A percentile compares a stretch with the other conserved stretches of the same genome.
phyloP scores from a whole-genome alignment of 768 basidiomycete species.

The Mycena polygramma region DNA sequence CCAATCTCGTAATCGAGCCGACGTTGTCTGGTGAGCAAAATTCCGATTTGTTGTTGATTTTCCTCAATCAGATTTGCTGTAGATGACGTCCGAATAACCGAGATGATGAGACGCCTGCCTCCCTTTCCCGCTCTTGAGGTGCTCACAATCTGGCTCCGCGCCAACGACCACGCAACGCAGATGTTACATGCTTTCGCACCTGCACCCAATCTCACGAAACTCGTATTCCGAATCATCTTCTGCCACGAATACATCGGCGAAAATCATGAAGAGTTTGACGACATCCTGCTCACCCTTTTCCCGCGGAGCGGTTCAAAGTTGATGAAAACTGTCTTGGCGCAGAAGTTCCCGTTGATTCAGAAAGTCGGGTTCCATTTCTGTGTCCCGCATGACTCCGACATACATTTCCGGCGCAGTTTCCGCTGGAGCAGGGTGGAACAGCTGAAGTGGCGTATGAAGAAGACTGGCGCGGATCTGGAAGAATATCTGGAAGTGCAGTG shows the following conservation, averaged over 20 bases:
- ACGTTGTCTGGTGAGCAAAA: neutral
- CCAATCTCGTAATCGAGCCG: neutral
- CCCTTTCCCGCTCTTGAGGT: neutral
- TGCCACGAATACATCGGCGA: neutral
- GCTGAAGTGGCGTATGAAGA: neutral
- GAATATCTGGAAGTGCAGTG: conserved; percentile 12
- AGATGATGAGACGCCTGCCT: neutral
- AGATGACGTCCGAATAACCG: too few relatives aligned
- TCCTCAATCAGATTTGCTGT: too few relatives aligned
- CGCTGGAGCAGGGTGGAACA: conserved; percentile 4
- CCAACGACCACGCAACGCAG: neutral
- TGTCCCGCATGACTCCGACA: neutral
- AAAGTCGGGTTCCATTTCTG: conserved; percentile 13
- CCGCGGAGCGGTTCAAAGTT: conserved; percentile 2
- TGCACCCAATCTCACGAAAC: conserved; percentile 2
- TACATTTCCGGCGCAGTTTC: conserved; percentile 25
- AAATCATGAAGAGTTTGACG: neutral
- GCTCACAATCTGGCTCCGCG: neutral
- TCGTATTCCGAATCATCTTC: neutral
- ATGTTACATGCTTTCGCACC: neutral
- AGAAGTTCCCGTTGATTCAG: neutral
- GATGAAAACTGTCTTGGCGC: neutral
- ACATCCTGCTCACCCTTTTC: neutral
- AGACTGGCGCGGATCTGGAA: neutral
- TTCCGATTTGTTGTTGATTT: too few relatives aligned